Percentiles rank a stretch among this genome's conserved stretches.
phyloP scores from a whole-genome alignment of 495 filamentous ascomycete species.

The Tetracladium marchalianum region DNA sequence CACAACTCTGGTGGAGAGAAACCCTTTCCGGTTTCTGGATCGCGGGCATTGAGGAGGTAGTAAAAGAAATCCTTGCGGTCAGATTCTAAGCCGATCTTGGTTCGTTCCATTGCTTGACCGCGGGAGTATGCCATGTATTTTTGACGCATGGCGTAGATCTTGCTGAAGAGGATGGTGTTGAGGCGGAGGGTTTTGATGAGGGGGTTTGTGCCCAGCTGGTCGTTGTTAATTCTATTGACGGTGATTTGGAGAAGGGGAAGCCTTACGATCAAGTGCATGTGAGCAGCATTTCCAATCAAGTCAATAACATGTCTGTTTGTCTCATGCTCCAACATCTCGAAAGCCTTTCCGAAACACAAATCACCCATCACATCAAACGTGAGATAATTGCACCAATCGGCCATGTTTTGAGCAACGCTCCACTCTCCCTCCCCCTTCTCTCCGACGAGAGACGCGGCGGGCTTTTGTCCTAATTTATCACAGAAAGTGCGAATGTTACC shows the following conservation, averaged over 20 bases:
- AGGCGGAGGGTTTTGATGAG: conserved; percentile 6
- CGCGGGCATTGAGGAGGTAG: conserved; percentile 45
- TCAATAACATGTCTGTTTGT: conserved; percentile 49
- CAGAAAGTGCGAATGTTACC: conserved; percentile 40
- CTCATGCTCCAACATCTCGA: conserved; percentile 56
- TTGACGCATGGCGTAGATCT: conserved; percentile 21
- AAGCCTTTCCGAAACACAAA: conserved; percentile 59
- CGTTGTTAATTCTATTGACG: not conserved
- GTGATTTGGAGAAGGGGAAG: not conserved
- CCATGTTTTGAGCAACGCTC: conserved; percentile 38
- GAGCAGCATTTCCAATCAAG: conserved; percentile 44
- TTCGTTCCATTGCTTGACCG: conserved; percentile 42
- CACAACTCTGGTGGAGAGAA: conserved; percentile 58
- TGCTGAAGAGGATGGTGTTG: conserved; percentile 10
- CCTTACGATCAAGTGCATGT: conserved; percentile 45
- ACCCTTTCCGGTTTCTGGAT: conserved; percentile 53
- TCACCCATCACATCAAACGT: conserved; percentile 68
- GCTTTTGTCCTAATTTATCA: conserved; percentile 30
- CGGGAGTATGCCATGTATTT: conserved; percentile 48
- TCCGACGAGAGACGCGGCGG: conserved; percentile 11
- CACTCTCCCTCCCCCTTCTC: conserved; percentile 29
- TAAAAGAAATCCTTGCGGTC: conserved; percentile 59
- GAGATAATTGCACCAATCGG: conserved; percentile 55
- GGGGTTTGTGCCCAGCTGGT: conserved; percentile 1
- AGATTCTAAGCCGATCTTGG: conserved; percentile 42